phyloP scores from a whole-genome alignment of 257 asterid genomes.

The Nicotiana knightiana region DNA sequence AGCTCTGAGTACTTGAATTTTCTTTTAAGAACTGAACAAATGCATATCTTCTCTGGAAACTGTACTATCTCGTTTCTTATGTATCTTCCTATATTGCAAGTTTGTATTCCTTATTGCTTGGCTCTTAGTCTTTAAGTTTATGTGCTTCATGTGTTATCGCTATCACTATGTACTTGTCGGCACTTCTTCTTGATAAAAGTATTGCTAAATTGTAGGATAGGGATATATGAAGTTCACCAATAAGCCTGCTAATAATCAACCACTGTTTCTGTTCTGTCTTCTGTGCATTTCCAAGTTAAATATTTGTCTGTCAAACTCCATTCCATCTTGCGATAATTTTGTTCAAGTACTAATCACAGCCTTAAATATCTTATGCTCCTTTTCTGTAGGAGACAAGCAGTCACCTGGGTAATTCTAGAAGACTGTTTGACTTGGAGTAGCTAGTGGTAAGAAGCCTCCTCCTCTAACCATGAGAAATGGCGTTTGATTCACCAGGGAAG shows the following conservation, averaged over 20 bases:
- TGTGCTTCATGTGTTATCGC: not conserved
- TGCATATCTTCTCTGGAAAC: not conserved
- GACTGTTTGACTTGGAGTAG: not conserved
- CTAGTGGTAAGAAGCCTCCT: not conserved
- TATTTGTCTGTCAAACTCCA: not conserved
- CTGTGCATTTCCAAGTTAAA: not conserved
- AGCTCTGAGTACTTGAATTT: not conserved
- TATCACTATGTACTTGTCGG: not conserved
- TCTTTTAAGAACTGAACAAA: not conserved
- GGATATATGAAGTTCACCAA: not conserved
- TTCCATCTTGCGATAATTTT: not conserved
- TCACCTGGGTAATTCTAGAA: not conserved
- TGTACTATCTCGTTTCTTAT: not conserved
- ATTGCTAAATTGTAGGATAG: not conserved
- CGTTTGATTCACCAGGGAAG: not conserved
- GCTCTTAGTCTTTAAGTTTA: not conserved
- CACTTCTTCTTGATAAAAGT: not conserved
- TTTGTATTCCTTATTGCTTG: not conserved
- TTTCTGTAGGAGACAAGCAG: not conserved
- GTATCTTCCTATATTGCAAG: not conserved
- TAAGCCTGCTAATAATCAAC: not conserved
- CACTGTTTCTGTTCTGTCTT: not conserved
- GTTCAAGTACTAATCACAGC: not conserved
- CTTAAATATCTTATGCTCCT: not conserved
- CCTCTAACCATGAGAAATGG: not conserved